Evolutionary conservation across 2,329 filamentous ascomycete species (phyloP), one percentile per base, ranked within the genome.

Genomic region (Cryphonectria japonica): DNA sequence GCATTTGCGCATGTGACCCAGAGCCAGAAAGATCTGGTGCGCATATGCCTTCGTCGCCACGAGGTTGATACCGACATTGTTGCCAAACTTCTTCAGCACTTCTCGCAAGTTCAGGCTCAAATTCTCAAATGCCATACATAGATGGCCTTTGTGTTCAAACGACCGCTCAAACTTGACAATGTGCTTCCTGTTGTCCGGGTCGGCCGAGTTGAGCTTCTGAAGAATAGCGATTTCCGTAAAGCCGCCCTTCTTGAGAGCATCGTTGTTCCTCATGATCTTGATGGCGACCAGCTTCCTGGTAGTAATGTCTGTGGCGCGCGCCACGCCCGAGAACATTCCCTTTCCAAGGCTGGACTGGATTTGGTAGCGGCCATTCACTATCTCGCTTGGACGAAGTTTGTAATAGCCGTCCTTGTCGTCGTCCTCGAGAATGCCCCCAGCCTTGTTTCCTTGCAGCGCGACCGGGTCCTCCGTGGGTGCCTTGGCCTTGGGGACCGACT

Each of bases 231-330:
- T 97, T 80, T 99, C 96, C 71, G 96, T 98, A 80, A 94, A 91
- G 29, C 95, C 96, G 62, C 94, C 95, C 81, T 97, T 98, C 75
- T 91, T 88, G 80, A 98, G 92, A 16, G 93, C 93, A 78, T 97
- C 95, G 77, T 99, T 98, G 81, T 97, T 97, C 74, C 96, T 93
- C 81, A 98, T 97, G 76, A 99, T 96, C 83, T 99, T 99, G 86
- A 99, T 93, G 34, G 96, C 96, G 43, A 98, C 95, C n/a, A 92
- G 80, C 76, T 89, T 88, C 77, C 91, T 91, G 71, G 87, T 93
- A 65, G 89, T 89, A 32, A 91, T 88, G 80, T 98, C 95, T 73
- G 89, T 87, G 32, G 96, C 96, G 74, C 94, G 91, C 68, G 96
- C 94, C n/a, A 99, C 96, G 11, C 94, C 94, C 0, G 96, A 97